phyloP scores from a whole-genome alignment of 1,284 basidiomycete genomes.

The Cryptococcus sp. region DNA sequence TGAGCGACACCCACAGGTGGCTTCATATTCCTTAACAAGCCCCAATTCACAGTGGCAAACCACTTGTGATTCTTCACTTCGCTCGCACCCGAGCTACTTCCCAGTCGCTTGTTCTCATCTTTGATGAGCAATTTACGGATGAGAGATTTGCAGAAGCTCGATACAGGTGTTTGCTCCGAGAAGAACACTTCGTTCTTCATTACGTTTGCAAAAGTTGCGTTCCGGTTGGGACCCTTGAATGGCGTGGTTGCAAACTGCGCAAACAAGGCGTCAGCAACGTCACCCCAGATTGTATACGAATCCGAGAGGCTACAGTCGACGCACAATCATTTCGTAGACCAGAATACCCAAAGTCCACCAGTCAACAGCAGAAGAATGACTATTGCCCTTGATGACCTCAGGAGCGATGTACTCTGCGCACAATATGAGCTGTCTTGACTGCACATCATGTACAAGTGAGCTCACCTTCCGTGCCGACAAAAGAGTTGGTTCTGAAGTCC shows the following conservation, averaged over 20 bases:
- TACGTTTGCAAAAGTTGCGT: constrained; percentile 96
- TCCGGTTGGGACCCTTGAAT: constrained; percentile 94
- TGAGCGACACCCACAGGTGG: constrained; percentile 68
- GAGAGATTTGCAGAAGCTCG: constrained; percentile 82
- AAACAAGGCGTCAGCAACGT: neutral
- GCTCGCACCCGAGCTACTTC: constrained; percentile 89
- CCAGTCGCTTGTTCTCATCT: constrained; percentile 83
- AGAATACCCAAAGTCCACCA: constrained; percentile 99
- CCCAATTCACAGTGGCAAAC: constrained; percentile 97
- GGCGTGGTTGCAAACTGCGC: constrained; percentile 91
- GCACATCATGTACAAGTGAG: neutral
- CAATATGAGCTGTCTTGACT: neutral
- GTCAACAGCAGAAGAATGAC: constrained; percentile 97
- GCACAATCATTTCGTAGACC: constrained; percentile 99
- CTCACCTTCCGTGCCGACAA: constrained; percentile 94
- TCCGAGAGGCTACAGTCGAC: constrained; percentile 50
- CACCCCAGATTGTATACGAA: too few relatives aligned
- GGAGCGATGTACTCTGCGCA: constrained; percentile 92
- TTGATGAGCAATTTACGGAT: constrained; percentile 89
- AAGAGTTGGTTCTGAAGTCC: constrained; percentile 97
- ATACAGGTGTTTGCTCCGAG: constrained; percentile 80
- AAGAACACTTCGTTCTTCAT: constrained; percentile 83
- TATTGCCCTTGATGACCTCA: constrained; percentile 96
- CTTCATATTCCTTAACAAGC: constrained; percentile 84
- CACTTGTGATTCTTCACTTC: constrained; percentile 99